Evolutionary conservation across 768 basidiomycete species (phyloP).

Genomic region (Dendrothele bispora): DNA sequence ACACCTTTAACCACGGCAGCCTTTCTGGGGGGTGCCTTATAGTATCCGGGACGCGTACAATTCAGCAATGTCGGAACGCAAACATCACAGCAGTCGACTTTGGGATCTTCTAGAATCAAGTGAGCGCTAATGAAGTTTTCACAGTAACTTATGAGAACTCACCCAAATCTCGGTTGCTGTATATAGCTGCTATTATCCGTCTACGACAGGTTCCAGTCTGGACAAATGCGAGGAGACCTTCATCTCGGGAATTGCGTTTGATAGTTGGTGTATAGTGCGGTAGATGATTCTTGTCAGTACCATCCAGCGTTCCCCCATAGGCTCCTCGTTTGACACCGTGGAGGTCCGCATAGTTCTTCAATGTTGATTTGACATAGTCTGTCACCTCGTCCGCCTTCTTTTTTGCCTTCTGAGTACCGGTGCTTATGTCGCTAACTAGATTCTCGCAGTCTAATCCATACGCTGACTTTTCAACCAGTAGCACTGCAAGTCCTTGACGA

Average conservation of each 20-base stretch:
- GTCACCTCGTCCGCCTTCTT: neutral
- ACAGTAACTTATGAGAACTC: neutral
- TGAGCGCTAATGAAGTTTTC: neutral
- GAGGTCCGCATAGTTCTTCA: neutral
- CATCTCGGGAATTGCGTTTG: constrained; percentile 10
- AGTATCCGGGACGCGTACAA: neutral
- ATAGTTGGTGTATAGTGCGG: constrained; percentile 10
- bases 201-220: constrained; percentile 13
- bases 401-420: neutral
- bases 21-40: neutral
- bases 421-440: no score
- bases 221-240: constrained; percentile 18
- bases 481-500: constrained; percentile 13
- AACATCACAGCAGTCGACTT: neutral
- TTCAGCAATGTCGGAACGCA: neutral
- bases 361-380: neutral
- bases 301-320: neutral
- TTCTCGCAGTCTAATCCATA: neutral
- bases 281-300: neutral
- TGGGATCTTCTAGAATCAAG: no score
- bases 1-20: neutral
- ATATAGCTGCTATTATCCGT: constrained; percentile 8
- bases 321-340: neutral
- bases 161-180: neutral
- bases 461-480: neutral